phyloP scores from a whole-genome alignment of 2,329 filamentous ascomycete genomes.

The Diaporthe citriasiana region DNA sequence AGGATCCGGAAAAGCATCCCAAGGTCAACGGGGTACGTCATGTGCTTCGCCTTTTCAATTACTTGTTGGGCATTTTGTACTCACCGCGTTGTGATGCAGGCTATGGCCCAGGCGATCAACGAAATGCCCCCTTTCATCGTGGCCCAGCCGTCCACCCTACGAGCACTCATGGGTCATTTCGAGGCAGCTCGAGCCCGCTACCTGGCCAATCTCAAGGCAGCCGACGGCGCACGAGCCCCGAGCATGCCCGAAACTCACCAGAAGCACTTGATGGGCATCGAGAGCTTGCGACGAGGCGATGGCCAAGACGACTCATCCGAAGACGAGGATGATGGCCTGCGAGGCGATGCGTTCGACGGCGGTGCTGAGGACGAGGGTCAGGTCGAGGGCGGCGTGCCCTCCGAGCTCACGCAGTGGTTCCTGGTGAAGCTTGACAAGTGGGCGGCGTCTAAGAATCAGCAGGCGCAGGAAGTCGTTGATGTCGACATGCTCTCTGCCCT shows the following conservation, averaged over 20 bases:
- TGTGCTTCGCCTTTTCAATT: neutral
- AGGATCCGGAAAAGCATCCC: neutral
- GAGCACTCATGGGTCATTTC: neutral
- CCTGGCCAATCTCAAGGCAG: neutral
- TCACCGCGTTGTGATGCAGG: neutral
- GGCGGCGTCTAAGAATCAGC: neutral
- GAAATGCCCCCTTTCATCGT: neutral
- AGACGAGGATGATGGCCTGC: neutral
- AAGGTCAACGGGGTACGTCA: neutral
- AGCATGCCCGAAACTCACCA: accelerated
- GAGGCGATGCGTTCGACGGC: neutral
- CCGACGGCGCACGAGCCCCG: accelerated
- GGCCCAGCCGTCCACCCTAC: neutral
- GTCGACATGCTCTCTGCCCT: conserved; percentile 18
- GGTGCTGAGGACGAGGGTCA: conserved; percentile 1
- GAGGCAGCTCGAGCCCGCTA: conserved; percentile 8
- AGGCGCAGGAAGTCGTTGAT: neutral
- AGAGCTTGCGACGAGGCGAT: no score
- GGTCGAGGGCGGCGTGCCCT: neutral
- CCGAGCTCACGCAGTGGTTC: neutral
- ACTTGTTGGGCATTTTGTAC: neutral
- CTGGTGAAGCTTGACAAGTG: neutral
- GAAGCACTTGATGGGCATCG: no score
- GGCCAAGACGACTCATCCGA: neutral
- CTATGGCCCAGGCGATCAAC: neutral